These are phyloP conservation scores for Dothistroma pini DNA, from an alignment of 2,329 filamentous ascomycete genomes.

Conservation along the genomic window DNA sequence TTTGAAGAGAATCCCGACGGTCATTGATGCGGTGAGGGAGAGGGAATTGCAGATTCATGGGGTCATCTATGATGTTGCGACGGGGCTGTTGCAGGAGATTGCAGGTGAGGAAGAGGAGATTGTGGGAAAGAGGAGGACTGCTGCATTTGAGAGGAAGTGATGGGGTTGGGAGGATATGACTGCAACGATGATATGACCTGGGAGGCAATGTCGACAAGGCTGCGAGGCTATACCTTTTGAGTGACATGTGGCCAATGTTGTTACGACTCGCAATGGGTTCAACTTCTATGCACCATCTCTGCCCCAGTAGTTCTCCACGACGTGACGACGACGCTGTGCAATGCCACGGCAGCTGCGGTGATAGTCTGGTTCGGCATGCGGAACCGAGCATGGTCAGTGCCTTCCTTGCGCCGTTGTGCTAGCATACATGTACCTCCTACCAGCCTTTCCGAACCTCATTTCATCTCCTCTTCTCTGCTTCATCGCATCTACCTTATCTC, in stretches of 20 bases:
- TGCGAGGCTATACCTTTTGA: neutral
- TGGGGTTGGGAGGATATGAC: neutral
- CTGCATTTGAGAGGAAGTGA: conserved; percentile 27
- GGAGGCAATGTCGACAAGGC: neutral
- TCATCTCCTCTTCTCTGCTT: neutral
- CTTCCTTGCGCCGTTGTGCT: neutral
- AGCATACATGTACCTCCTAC: too few relatives aligned
- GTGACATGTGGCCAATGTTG: neutral
- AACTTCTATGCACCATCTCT: too few relatives aligned
- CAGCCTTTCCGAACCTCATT: neutral
- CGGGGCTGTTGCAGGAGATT: conserved; percentile 53
- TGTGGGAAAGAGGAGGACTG: conserved; percentile 17
- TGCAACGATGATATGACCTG: neutral
- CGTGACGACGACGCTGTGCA: neutral
- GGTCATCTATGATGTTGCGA: conserved; percentile 66
- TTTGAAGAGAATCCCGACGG: conserved; percentile 63
- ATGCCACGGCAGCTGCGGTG: neutral
- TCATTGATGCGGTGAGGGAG: conserved; percentile 67
- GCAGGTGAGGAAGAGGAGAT: conserved; percentile 38
- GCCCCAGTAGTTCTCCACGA: too few relatives aligned
- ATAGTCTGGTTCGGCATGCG: neutral
- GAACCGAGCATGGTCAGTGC: neutral
- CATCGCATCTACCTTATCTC: neutral
- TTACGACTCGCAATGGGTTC: too few relatives aligned
- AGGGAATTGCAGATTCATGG: conserved; percentile 72